phyloP scores from a whole-genome alignment of 1,284 basidiomycete species.

The Termitomyces sp. region DNA sequence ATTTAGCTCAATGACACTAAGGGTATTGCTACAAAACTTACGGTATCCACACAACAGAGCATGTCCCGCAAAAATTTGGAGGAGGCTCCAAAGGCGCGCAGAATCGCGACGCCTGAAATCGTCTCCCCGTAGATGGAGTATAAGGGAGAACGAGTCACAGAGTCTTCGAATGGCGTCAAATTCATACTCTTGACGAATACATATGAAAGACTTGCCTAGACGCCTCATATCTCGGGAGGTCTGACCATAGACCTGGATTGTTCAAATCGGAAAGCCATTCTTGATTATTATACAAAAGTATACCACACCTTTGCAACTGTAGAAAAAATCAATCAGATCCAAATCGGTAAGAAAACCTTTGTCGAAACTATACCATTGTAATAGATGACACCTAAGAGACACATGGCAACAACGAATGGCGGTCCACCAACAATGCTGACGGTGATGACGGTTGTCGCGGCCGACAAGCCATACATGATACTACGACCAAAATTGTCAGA shows the following conservation, averaged over 20 bases:
- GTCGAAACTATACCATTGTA: constrained; percentile 49
- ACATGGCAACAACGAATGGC: constrained; percentile 61
- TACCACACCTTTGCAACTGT: constrained; percentile 42
- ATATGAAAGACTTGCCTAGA: constrained; percentile 45
- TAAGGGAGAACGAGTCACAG: constrained; percentile 84
- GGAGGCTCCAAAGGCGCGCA: constrained; percentile 85
- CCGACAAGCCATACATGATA: constrained; percentile 54
- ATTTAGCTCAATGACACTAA: neutral
- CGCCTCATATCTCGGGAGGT: constrained; percentile 87
- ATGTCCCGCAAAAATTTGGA: constrained; percentile 85
- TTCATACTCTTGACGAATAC: neutral
- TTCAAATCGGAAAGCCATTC: constrained; percentile 23
- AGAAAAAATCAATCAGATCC: neutral
- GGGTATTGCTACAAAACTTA: constrained; percentile 26
- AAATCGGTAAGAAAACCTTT: neutral
- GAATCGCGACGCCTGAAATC: constrained; percentile 81
- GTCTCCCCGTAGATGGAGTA: constrained; percentile 93
- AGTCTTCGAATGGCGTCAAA: constrained; percentile 44
- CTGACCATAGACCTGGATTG: constrained; percentile 70
- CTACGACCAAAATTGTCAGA: constrained; percentile 85
- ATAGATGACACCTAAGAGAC: constrained; percentile 61
- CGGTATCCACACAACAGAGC: constrained; percentile 80
- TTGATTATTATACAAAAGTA: neutral
- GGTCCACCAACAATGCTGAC: constrained; percentile 78
- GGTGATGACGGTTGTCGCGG: constrained; percentile 67